phyloP scores from a whole-genome alignment of 176 grass and related monocot species.

The Triticum turgidum region DNA sequence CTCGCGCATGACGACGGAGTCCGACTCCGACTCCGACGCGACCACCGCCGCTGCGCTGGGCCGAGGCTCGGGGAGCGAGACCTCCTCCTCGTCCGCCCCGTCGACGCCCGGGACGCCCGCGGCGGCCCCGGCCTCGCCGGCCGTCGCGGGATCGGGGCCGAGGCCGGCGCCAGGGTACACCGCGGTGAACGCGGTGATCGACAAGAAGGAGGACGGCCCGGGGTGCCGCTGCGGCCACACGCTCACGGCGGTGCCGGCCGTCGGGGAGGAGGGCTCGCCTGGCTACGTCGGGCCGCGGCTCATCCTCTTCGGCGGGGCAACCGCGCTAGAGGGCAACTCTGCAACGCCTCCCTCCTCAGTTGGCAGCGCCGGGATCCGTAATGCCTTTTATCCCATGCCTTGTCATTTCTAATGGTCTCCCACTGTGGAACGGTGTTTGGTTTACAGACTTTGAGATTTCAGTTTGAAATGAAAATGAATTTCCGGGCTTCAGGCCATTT shows the following conservation, averaged over 20 bases:
- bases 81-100: conserved; percentile 31
- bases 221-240: conserved; percentile 94
- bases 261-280: conserved; percentile 80
- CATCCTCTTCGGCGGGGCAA: conserved; percentile 90
- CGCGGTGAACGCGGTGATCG: conserved; percentile 77
- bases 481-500: background rate
- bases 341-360: conserved; percentile 72
- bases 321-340: conserved; percentile 91
- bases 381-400: conserved; percentile 37
- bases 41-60: conserved; percentile 24
- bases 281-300: conserved; percentile 76
- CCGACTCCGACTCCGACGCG: conserved; percentile 70
- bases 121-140: conserved; percentile 8
- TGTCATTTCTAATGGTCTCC: conserved; percentile 17
- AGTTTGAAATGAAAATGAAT: conserved; percentile 17
- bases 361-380: conserved; percentile 95
- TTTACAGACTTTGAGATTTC: background rate
- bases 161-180: conserved; percentile 74
- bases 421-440: background rate
- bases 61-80: conserved; percentile 33
- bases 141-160: conserved; percentile 40
- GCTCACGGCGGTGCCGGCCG: conserved; percentile 76
- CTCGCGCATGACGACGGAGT: conserved; percentile 66
- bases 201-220: conserved; percentile 90
- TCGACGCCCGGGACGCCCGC: conserved; percentile 34